A percentile compares a stretch with the other conserved stretches of the same genome.
phyloP scores from a whole-genome alignment of 2,329 filamentous ascomycete genomes.

The Colletotrichum tabaci region DNA sequence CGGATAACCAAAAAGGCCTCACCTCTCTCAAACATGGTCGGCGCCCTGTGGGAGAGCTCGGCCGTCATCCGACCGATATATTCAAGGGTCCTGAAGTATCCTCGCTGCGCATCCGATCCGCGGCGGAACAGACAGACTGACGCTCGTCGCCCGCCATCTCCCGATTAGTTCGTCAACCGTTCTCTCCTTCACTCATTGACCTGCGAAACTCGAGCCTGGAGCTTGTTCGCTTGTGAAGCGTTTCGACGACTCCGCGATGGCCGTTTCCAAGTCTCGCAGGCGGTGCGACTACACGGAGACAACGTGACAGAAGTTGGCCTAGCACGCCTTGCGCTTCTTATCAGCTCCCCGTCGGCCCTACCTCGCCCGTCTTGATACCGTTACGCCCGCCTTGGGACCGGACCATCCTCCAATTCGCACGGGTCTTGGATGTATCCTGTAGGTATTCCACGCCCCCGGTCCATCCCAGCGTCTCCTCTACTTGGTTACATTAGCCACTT shows the following conservation, averaged over 20 bases:
- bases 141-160: conserved; percentile 8
- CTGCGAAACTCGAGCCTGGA: not conserved
- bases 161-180: conserved; percentile 6
- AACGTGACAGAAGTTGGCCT: conserved; percentile 3
- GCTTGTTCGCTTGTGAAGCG: not conserved
- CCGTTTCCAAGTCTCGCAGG: not conserved
- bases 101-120: conserved; percentile 16
- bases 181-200: not conserved
- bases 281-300: not conserved
- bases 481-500: conserved; percentile 35
- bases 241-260: not conserved
- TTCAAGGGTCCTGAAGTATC: conserved; percentile 18
- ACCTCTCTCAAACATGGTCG: conserved; percentile 2
- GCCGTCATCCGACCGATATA: conserved; percentile 29
- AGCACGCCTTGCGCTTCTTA: conserved; percentile 30
- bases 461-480: conserved; percentile 32
- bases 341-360: conserved; percentile 37
- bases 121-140: conserved; percentile 1
- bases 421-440: conserved; percentile 8
- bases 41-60: conserved; percentile 27
- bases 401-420: conserved; percentile 17
- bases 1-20: not conserved
- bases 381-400: conserved; percentile 13
- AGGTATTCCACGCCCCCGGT: conserved; percentile 29
- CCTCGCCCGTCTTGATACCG: conserved; percentile 25